Evolutionary conservation across 1,284 basidiomycete genomes (phyloP).

Genomic region (Puccinia polysora): DNA sequence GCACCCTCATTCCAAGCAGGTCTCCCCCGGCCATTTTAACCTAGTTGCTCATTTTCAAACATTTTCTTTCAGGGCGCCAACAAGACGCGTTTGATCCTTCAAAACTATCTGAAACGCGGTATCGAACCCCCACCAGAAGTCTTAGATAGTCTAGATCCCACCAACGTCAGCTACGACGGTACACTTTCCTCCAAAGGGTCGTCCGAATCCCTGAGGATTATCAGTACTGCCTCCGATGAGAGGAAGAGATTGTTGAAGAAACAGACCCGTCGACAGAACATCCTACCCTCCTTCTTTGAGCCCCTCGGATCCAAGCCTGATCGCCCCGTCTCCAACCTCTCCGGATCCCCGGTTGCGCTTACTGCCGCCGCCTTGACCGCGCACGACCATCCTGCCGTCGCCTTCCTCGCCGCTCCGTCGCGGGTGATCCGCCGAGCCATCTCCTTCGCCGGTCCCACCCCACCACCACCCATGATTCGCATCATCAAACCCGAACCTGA

Average conservation of each 20-base stretch:
- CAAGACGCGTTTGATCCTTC: slow-evolving; percentile 36
- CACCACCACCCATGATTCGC: slow-evolving; percentile 17
- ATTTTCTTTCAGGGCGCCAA: slow-evolving; percentile 29
- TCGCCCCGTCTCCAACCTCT: background rate
- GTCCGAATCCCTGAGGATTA: background rate
- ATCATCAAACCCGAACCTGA: slow-evolving; percentile 41
- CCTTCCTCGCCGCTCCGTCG: slow-evolving; percentile 11
- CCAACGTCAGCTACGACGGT: slow-evolving; percentile 37
- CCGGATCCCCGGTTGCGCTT: background rate
- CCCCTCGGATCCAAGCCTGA: background rate
- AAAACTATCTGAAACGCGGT: slow-evolving; percentile 29
- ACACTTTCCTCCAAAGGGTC: slow-evolving; percentile 3
- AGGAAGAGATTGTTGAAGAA: slow-evolving; percentile 19
- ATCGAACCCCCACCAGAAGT: slow-evolving; percentile 38
- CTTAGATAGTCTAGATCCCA: slow-evolving; percentile 39
- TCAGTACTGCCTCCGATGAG: slow-evolving; percentile 1
- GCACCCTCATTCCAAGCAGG: background rate
- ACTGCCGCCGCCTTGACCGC: slow-evolving; percentile 27
- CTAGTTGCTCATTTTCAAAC: background rate
- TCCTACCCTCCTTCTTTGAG: slow-evolving; percentile 41
- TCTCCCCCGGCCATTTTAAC: background rate
- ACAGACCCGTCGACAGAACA: slow-evolving; percentile 33
- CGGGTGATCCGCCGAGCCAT: slow-evolving; percentile 9
- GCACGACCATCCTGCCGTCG: slow-evolving; percentile 32
- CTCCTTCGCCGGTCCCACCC: slow-evolving; percentile 11